Evolutionary conservation across 441 rosid species (phyloP).

Genomic region (Sinapis alba): DNA sequence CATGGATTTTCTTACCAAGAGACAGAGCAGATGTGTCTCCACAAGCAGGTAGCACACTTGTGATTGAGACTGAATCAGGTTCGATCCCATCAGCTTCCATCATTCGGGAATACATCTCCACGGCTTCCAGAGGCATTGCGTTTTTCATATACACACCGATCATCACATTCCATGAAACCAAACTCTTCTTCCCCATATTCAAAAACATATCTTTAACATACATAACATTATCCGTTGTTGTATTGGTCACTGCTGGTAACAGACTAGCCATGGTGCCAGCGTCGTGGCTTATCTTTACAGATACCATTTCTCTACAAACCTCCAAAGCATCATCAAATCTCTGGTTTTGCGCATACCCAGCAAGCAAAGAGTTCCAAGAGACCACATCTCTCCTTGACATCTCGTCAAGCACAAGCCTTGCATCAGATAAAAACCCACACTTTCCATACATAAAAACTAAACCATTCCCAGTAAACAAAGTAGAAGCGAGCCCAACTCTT

Average conservation of each 20-base stretch:
- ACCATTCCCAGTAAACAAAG: conserved; percentile 58
- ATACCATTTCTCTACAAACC: conserved; percentile 56
- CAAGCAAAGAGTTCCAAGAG: conserved; percentile 68
- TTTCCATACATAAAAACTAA: conserved; percentile 61
- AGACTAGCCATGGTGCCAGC: conserved; percentile 69
- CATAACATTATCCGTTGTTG: conserved; percentile 45
- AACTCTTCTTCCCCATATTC: conserved; percentile 43
- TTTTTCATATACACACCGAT: conserved; percentile 55
- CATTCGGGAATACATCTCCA: conserved; percentile 50
- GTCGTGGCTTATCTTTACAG: conserved; percentile 42
- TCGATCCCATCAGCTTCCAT: conserved; percentile 43
- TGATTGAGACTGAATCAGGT: conserved; percentile 56
- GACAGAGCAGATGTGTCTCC: conserved; percentile 59
- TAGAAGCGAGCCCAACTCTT: conserved; percentile 51
- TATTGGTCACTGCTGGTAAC: conserved; percentile 55
- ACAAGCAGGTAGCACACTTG: conserved; percentile 66
- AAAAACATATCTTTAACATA: conserved; percentile 54
- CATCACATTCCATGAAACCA: conserved; percentile 68
- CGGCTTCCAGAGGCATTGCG: conserved; percentile 52
- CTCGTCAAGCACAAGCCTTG: conserved; percentile 54
- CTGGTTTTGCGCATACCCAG: conserved; percentile 57
- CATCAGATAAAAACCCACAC: conserved; percentile 51
- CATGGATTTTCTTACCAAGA: conserved; percentile 54
- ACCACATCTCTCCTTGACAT: conserved; percentile 58
- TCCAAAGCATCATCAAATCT: conserved; percentile 57